These are phyloP conservation scores for Ulmus americana DNA, from an alignment of 331 rosid genomes.

Conservation along the genomic window DNA sequence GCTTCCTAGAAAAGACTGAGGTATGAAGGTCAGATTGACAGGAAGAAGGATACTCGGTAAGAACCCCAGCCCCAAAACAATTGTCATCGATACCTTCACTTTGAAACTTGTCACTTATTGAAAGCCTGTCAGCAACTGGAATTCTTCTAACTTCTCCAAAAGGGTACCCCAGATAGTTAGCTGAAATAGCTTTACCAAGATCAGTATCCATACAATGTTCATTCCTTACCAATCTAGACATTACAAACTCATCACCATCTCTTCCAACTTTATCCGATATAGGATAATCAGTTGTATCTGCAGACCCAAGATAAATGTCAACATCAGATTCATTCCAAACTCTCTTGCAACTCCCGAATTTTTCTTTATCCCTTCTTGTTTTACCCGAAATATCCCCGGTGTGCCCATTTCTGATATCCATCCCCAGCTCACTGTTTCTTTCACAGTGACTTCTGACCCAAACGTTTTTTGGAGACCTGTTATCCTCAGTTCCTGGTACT, in stretches of 20 bases:
- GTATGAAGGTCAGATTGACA: background rate
- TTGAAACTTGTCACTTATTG: slow-evolving; percentile 6
- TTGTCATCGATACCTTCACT: slow-evolving; percentile 17
- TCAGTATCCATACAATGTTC: background rate
- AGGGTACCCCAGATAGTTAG: background rate
- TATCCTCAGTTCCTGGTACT: background rate
- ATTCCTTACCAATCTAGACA: slow-evolving; percentile 19
- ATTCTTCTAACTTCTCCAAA: background rate
- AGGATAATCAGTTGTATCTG: slow-evolving; percentile 8
- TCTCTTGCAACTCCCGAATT: slow-evolving; percentile 16
- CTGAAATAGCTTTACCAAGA: background rate
- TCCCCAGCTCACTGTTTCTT: slow-evolving; percentile 1
- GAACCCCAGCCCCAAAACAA: background rate
- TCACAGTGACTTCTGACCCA: no score
- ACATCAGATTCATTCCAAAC: slow-evolving; percentile 21
- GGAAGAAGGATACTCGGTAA: slow-evolving; percentile 22
- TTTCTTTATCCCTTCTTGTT: slow-evolving; percentile 1
- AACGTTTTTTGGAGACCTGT: background rate
- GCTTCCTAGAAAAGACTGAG: slow-evolving; percentile 23
- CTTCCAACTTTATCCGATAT: slow-evolving; percentile 19
- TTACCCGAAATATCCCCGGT: background rate
- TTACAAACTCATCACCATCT: slow-evolving; percentile 13
- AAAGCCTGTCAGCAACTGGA: background rate
- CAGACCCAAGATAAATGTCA: slow-evolving; percentile 19
- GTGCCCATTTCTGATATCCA: background rate